These are phyloP conservation scores for Lipomyces kockii DNA, from an alignment of 805 yeast species.

Conservation along the genomic window DNA sequence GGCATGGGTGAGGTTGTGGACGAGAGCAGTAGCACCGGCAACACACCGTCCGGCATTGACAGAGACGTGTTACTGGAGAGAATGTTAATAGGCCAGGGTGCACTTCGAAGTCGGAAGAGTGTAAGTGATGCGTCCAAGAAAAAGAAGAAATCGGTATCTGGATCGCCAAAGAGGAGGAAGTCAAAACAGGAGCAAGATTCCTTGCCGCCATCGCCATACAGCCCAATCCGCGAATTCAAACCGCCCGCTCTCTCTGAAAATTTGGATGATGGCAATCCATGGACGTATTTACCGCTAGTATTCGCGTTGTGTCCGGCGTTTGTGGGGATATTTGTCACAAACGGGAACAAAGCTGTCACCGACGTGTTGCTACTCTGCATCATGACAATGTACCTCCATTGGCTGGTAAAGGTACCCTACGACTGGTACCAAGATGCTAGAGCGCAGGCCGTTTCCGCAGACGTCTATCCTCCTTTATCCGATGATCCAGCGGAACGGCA, in stretches of 20 bases:
- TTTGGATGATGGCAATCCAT: slow-evolving; percentile 2
- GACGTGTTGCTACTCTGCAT: slow-evolving; percentile 18
- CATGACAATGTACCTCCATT: slow-evolving; percentile 24
- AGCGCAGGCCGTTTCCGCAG: slow-evolving; percentile 10
- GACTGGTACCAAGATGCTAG: slow-evolving; percentile 22
- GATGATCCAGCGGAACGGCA: slow-evolving; percentile 7
- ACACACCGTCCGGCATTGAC: neutral
- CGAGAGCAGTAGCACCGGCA: neutral
- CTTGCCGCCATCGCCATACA: neutral
- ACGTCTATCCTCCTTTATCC: neutral
- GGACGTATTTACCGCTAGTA: slow-evolving; percentile 19
- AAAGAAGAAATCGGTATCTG: neutral
- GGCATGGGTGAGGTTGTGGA: neutral
- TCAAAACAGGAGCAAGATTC: neutral
- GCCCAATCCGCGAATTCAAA: neutral
- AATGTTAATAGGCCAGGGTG: slow-evolving; percentile 1
- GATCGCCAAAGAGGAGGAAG: neutral
- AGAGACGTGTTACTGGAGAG: slow-evolving; percentile 6
- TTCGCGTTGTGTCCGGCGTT: slow-evolving; percentile 21
- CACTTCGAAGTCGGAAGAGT: neutral
- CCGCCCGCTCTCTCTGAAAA: neutral
- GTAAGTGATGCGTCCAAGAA: slow-evolving; percentile 2
- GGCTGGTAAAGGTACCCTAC: slow-evolving; percentile 20
- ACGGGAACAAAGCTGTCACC: slow-evolving; percentile 13
- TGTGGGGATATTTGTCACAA: slow-evolving; percentile 14